Base-by-base conservation (phyloP, 768 basidiomycete species). In the Lactarius indigo region DNA sequence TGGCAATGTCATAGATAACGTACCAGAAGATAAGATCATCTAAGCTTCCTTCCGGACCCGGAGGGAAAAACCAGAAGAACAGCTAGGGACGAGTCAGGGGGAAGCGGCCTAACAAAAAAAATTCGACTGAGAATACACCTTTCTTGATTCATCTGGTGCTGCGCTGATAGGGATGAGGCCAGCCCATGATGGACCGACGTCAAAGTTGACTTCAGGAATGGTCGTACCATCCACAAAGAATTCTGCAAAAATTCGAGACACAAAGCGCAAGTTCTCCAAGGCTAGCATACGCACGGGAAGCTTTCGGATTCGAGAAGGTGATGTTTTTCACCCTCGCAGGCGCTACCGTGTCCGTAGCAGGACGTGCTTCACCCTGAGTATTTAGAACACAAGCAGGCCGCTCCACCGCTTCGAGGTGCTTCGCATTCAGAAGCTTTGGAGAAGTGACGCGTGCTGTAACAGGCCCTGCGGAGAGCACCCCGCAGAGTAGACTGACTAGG, bases 51-150 rank as follows among this genome's bases (percentile, higher is more conserved):
- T 85, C 78, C 0, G 88, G 87, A 4, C 88, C 89, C 1, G 90
- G 88, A 62, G 90, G 90, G 79, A 90, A 91, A 76, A 90, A 88
- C 90, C 90, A 91, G 78, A 92, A 92, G 79, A 88, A 92, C 18
- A 91, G 81, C 88, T 91, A 47, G 18, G 2, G n/a, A 15, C 10
- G 26, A 42, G 42, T 60, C 30, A 62, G 64, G 35, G 31, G 12
- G 35, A 47, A 10, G 5, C 42, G 42, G 18, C 20, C 30, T 47
- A 54, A 35, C 8, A 23, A 37, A n/a, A 37, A n/a, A 20, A 8
- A 9, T 10, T 28, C 17, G 31, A 50, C 23, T 6, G 33, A 7
- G 39, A 67, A 77, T 66, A 78, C 26, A 87, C 88, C 82, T 91
- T 81, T 54, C 89, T 82, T 6, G 87, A 88, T 76, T 92, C 90